A percentile compares a stretch with the other conserved stretches of the same genome.
Evolutionary conservation across 2,329 filamentous ascomycete genomes (phyloP).

Genomic region (Xylaria sp.): DNA sequence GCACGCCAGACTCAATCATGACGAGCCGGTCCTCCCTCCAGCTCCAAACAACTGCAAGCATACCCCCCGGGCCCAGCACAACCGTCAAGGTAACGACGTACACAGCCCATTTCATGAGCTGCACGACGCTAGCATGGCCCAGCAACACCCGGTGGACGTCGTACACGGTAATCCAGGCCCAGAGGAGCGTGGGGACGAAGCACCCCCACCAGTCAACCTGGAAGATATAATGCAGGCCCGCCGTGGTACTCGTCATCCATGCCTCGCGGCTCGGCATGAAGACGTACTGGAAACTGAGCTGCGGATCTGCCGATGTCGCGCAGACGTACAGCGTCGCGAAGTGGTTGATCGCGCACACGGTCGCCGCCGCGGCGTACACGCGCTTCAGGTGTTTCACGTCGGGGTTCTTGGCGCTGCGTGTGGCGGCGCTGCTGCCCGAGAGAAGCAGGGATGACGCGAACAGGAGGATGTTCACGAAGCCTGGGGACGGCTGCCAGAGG

Average conservation of each 20-base stretch:
- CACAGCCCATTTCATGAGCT: conserved; percentile 27
- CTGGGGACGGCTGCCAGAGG: conserved; percentile 38
- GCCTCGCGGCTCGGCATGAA: conserved; percentile 32
- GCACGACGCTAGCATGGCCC: not conserved
- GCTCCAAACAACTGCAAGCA: conserved; percentile 34
- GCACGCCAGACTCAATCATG: conserved; percentile 34
- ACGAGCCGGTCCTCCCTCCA: conserved; percentile 39
- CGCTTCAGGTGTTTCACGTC: conserved; percentile 39
- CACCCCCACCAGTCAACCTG: conserved; percentile 39
- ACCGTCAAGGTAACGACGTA: conserved; percentile 30
- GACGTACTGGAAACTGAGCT: conserved; percentile 34
- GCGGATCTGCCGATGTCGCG: conserved; percentile 31
- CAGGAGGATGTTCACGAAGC: conserved; percentile 34
- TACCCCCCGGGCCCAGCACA: conserved; percentile 36
- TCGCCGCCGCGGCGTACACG: conserved; percentile 31
- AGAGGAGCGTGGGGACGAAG: conserved; percentile 34
- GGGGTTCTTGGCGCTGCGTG: conserved; percentile 5
- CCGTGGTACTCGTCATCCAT: conserved; percentile 31
- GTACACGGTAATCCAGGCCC: conserved; percentile 35
- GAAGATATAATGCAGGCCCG: conserved; percentile 41
- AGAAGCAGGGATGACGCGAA: conserved; percentile 27
- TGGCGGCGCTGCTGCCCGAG: not conserved
- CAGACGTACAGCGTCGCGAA: conserved; percentile 33
- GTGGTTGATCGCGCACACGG: conserved; percentile 33
- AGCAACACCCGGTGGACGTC: conserved; percentile 35